Evolutionary conservation across 192 early-diverging fungal genomes (phyloP).

Genomic region (Backusella circina): DNA sequence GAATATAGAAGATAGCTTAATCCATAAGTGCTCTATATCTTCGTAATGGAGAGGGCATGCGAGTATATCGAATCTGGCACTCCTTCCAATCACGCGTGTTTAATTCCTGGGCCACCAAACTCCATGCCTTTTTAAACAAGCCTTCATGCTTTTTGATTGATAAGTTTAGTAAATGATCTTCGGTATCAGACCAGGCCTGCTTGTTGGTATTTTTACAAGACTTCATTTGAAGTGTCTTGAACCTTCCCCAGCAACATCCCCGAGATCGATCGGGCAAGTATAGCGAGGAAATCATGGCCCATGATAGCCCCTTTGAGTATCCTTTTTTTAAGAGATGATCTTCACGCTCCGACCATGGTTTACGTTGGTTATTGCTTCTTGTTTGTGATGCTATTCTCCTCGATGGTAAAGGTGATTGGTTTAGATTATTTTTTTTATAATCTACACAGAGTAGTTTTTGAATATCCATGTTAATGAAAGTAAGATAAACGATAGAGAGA

Average conservation of each 20-base stretch:
- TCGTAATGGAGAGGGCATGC: neutral
- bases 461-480: neutral
- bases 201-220: neutral
- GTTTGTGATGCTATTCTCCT: neutral
- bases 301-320: slow-evolving; percentile 22
- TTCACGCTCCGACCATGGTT: slow-evolving; percentile 16
- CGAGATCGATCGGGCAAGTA: slow-evolving; percentile 23
- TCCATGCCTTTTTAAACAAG: slow-evolving; percentile 28
- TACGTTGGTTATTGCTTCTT: neutral
- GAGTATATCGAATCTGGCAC: slow-evolving; percentile 9
- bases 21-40: neutral
- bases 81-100: slow-evolving; percentile 16
- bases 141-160: slow-evolving; percentile 21
- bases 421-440: neutral
- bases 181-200: slow-evolving; percentile 1
- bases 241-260: slow-evolving; percentile 29
- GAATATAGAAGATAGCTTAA: neutral
- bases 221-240: slow-evolving; percentile 20
- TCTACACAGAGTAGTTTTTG: neutral
- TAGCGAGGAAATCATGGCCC: slow-evolving; percentile 19
- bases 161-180: slow-evolving; percentile 8
- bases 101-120: slow-evolving; percentile 15
- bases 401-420: neutral
- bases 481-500: neutral
- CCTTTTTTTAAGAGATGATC: slow-evolving; percentile 21